Percentiles rank a stretch among this genome's conserved stretches.
Evolutionary conservation across 2,329 filamentous ascomycete genomes (phyloP).

Genomic region (Pezizomycotina sp.): DNA sequence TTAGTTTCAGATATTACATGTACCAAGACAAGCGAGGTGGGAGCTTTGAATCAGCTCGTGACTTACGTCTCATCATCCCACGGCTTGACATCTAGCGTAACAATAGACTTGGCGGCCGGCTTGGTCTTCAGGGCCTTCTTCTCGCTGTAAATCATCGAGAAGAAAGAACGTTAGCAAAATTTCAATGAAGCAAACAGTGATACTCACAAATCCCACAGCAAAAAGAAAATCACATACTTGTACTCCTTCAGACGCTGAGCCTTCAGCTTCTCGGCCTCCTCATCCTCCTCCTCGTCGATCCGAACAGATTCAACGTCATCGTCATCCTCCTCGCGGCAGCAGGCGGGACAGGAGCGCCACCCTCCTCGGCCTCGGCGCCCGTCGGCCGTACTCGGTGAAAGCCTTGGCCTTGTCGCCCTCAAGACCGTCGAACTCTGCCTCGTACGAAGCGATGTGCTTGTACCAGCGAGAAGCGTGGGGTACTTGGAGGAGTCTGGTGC

Average conservation of each 20-base stretch:
- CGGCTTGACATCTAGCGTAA: constrained; percentile 93
- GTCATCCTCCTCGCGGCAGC: constrained; percentile 56
- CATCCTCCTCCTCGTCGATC: constrained; percentile 86
- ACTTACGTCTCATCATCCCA: constrained; percentile 58
- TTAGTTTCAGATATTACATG: constrained; percentile 19
- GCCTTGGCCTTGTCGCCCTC: constrained; percentile 80
- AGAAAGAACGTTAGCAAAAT: constrained; percentile 1
- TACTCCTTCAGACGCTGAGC: constrained; percentile 51
- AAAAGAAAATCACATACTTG: constrained; percentile 5
- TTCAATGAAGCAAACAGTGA: background rate
- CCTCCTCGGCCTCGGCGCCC: constrained; percentile 49
- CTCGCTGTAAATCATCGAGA: constrained; percentile 49
- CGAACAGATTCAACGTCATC: constrained; percentile 88
- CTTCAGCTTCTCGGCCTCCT: constrained; percentile 62
- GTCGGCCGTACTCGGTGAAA: constrained; percentile 82
- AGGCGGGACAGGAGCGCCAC: constrained; percentile 57
- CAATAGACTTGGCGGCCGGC: constrained; percentile 84
- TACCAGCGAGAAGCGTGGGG: constrained; percentile 96
- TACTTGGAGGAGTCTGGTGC: constrained; percentile 69
- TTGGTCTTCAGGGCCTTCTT: constrained; percentile 94
- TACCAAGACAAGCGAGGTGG: constrained; percentile 3
- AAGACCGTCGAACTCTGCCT: constrained; percentile 80
- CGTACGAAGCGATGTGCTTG: constrained; percentile 90
- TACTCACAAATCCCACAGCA: background rate
- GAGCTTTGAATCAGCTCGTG: too few relatives aligned